phyloP scores from a whole-genome alignment of 768 basidiomycete species.

The Macrolepiota albuminosa region DNA sequence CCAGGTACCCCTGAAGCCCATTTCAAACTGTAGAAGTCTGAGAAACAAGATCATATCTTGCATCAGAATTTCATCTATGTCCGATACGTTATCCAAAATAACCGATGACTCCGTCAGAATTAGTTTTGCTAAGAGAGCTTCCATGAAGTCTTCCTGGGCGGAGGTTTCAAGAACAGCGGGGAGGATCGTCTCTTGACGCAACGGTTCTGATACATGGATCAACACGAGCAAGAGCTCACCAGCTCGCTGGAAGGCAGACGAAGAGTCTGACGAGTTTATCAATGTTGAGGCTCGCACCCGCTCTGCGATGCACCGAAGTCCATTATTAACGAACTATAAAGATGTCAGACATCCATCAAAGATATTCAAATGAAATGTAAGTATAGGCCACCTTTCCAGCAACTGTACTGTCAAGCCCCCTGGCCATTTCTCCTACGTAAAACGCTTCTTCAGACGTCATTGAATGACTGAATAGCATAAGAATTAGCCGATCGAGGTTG shows the following conservation, averaged over 20 bases:
- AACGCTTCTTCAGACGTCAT: slow-evolving; percentile 78
- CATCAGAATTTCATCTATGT: slow-evolving; percentile 22
- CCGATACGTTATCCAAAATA: slow-evolving; percentile 15
- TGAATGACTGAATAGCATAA: slow-evolving; percentile 65
- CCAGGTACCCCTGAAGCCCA: slow-evolving; percentile 62
- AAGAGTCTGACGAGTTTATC: slow-evolving; percentile 20
- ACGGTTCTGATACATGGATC: slow-evolving; percentile 62
- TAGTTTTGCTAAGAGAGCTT: slow-evolving; percentile 43
- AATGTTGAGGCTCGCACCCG: slow-evolving; percentile 37
- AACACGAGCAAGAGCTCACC: slow-evolving; percentile 70
- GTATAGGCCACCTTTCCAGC: slow-evolving; percentile 54
- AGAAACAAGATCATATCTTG: slow-evolving; percentile 52
- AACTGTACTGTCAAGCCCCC: slow-evolving; percentile 60
- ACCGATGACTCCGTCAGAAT: slow-evolving; percentile 33
- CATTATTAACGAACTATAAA: slow-evolving; percentile 68
- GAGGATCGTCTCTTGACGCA: slow-evolving; percentile 40
- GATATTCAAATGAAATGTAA: neutral
- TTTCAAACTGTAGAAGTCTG: slow-evolving; percentile 67
- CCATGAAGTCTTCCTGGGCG: slow-evolving; percentile 56
- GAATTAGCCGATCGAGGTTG: slow-evolving; percentile 61
- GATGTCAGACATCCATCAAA: neutral
- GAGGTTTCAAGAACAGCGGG: slow-evolving; percentile 47
- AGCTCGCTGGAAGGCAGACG: slow-evolving; percentile 43
- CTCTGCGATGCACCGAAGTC: slow-evolving; percentile 59
- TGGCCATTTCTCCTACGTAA: slow-evolving; percentile 79